Evolutionary conservation across 768 basidiomycete species (phyloP), one percentile per base, ranked within the genome.

Genomic region (Russula vinacea): DNA sequence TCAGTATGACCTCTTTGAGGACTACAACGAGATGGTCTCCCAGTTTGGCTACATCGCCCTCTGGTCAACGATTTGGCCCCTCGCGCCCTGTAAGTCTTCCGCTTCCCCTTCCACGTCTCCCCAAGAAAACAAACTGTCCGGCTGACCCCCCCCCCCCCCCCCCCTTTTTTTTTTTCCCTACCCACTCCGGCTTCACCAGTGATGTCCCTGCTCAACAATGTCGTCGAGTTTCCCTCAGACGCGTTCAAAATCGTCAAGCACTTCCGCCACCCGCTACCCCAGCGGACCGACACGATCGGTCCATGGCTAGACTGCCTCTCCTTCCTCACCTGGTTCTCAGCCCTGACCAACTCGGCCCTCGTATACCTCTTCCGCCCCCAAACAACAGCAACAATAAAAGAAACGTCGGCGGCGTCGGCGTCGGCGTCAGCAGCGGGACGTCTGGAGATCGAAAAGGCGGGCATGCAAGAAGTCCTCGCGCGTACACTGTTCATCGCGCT

Each of bases 21-120:
- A 98, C 76, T 99, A 96, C 75, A 86, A 85, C 70, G 97, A 99
- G 77, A 98, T 99, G 95, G 91, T 91, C 17, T 89, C 90, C 10
- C 93, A 95, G 71, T 97, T 96, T 73, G 95, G 96, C 0, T 94
- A 96, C 72, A 86, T 98, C 35, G 86, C 85, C 9, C 78, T 98
- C 24, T 98, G 94, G 93, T 90, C 87, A 52, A 87, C 92, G 35
- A 92, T 95, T 63, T 98, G 94, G 94, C 93, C 95, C 3, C 78
- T 98, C 19, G 89, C 93, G 2, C 87, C 93, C 29, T 80, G 88
- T 88, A 60, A 44, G 83, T 72, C 42, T 2, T 24, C 26, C 26
- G 4, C 35, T 32, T 19, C 29, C 10, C 33, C 54, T 58, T 32
- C 55, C 35, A 24, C 22, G 10, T 58, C 51, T 47, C n/a, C 24